A percentile compares a stretch with the other conserved stretches of the same genome.
Conservation (phyloP, 2,329 filamentous ascomycete genomes). For the Aspergillus tamarii region DNA sequence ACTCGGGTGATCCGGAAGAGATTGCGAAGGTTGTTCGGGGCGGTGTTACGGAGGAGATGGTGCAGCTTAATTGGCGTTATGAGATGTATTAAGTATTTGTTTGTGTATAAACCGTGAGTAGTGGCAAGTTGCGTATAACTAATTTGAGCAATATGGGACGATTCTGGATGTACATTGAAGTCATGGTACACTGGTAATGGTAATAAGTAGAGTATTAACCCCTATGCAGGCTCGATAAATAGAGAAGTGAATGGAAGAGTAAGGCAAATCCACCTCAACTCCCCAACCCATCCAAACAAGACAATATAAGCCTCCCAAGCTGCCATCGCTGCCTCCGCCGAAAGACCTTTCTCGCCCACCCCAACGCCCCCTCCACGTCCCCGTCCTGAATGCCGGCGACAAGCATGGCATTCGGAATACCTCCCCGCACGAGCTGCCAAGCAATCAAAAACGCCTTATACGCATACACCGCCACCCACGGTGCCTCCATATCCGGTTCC, state of each 20-base stretch:
- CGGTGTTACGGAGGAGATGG: constrained; percentile 50
- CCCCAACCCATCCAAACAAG: constrained; percentile 31
- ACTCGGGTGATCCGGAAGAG: constrained; percentile 39
- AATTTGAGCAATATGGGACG: accelerated
- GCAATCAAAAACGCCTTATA: constrained; percentile 49
- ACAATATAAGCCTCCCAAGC: constrained; percentile 36
- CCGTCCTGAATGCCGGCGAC: constrained; percentile 36
- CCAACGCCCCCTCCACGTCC: constrained; percentile 26
- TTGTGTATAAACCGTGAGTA: too few relatives aligned
- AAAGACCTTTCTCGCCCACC: constrained; percentile 40
- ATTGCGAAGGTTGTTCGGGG: constrained; percentile 46
- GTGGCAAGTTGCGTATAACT: accelerated
- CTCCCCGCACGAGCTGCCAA: constrained; percentile 40
- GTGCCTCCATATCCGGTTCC: constrained; percentile 35
- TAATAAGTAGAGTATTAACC: not conserved
- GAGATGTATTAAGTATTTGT: constrained; percentile 47
- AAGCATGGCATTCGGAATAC: constrained; percentile 38
- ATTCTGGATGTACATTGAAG: not conserved
- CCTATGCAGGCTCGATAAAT: too few relatives aligned
- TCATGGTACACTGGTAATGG: not conserved
- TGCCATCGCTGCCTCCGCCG: constrained; percentile 32
- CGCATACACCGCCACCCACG: constrained; percentile 45
- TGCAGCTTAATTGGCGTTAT: constrained; percentile 48
- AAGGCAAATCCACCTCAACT: not conserved
- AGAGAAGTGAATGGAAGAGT: not conserved